Conservation (phyloP, 371 early-diverging fungal genomes). For the Gilbertella persicaria region DNA sequence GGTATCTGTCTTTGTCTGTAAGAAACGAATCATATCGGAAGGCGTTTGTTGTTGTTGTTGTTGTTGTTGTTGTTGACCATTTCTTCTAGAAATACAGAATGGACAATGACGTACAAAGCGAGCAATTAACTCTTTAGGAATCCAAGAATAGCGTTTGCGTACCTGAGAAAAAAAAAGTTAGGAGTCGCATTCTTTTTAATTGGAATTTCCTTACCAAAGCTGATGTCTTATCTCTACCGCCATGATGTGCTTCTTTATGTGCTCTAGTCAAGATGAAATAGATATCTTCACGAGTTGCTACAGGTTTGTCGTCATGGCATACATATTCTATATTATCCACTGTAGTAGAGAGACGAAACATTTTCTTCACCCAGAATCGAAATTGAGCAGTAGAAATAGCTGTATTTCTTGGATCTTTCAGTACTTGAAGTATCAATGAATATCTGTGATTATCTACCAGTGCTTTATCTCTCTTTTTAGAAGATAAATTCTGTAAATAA, state of each 20-base stretch:
- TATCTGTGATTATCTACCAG: conserved; percentile 56
- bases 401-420: conserved; percentile 63
- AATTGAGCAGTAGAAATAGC: conserved; percentile 68
- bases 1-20: not conserved
- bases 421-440: conserved; percentile 53
- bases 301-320: conserved; percentile 60
- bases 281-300: conserved; percentile 62
- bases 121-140: conserved; percentile 62
- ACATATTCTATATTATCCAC: conserved; percentile 40
- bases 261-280: conserved; percentile 56
- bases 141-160: conserved; percentile 58
- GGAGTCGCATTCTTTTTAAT: not conserved
- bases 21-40: too few relatives aligned
- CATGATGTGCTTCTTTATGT: conserved; percentile 64
- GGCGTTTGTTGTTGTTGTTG: not conserved
- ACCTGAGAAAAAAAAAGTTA: conserved; percentile 34
- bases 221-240: conserved; percentile 66
- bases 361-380: conserved; percentile 69
- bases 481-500: conserved; percentile 57
- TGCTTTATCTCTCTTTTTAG: conserved; percentile 66
- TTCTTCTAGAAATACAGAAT: conserved; percentile 50
- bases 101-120: conserved; percentile 62
- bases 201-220: conserved; percentile 49
- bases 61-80: conserved; percentile 27
- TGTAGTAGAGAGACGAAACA: conserved; percentile 50